Evolutionary conservation across 768 basidiomycete species (phyloP), one percentile per base, ranked within the genome.

Genomic region (Wakefieldia striispora): DNA sequence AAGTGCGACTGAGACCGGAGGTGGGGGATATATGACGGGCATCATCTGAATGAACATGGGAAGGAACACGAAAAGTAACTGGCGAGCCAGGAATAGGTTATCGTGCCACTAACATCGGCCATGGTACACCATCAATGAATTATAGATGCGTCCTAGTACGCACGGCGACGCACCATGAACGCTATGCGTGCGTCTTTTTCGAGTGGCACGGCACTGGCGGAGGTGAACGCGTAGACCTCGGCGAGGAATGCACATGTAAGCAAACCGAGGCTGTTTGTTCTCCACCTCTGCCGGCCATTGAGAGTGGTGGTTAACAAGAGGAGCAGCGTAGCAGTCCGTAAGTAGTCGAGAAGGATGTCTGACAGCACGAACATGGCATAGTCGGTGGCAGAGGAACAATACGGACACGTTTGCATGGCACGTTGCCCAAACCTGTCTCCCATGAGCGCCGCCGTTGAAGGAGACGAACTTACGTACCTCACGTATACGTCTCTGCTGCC

Each of bases 71-170:
- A 89, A 84, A 45, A 86, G 63, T 2, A 72, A 23, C 45, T 79
- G 77, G n/a, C 88, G 85, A 29, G 68, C 52, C 41, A 73, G 61
- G 61, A 78, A 75, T 33, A 84, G 66, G 23, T 61, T 70, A 62
- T 89, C 85, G 66, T 87, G 83, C 81, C 82, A 84, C 87, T 89
- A 43, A 13, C 14, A 16, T 48, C 19, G n/a, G n/a, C 43, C 24
- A 39, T 17, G 5, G 17, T 17, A 23, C 33, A 12, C 35, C 10
- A 36, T 57, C 29, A 61, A 26, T 16, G 35, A 24, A 20, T 17
- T 24, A 19, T 11, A 13, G 29, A 40, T 6, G 20, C 12, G 16
- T 44, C 41, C 27, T 23, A 45, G 40, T 10, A 36, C 12, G 19
- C 9, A 52, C 31, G 19, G 4, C 8, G 34, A 62, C 70, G 44